Base-by-base conservation (phyloP, 768 basidiomycete species). In the Agaricus subrufescens region DNA sequence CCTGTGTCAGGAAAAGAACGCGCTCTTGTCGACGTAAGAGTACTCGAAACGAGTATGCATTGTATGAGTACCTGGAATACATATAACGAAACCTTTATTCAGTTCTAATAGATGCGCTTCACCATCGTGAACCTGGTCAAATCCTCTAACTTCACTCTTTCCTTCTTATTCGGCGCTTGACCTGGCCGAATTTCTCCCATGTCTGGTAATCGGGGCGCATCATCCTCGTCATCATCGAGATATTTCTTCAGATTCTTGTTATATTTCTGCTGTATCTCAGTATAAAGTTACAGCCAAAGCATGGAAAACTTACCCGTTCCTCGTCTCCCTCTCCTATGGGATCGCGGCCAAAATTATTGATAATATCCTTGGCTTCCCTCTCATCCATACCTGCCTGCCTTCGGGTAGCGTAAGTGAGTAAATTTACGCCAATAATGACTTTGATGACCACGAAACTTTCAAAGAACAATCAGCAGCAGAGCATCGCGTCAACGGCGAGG, bases 51-150 rank as follows among this genome's bases (percentile, higher is more conserved):
- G 34, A 34, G 34, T 6, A 34, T 31, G 31, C 19, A 19, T 19
- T 19, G 19, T 19, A 19, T 19, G 19, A 19, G 19, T 34, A 34
- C 34, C 34, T 34, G 34, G 34, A 34, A 34, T 34, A 34, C 34
- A 34, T 7, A 34, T 2, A 34, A 3, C 34, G 27, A 11, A 15
- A 30, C 15, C n/a, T 30, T 38, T 23, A 23, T 7, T 25, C 42
- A 14, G 6, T 27, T n/a, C 66, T 74, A 83, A 79, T 79, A 95
- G 45, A 96, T 95, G 51, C 91, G 78, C 66, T 96, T 96, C 46
- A 96, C 89, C 94, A 98, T 98, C 19, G 94, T 96, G 75, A 90
- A 98, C 54, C 94, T 72, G 34, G 92, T 96, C 48, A 98, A 79
- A 65, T 96, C 92, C 67, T 97, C 94, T 49, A 98, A 70, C 57